Conservation (phyloP, 2,329 filamentous ascomycete genomes). For the Didymellaceae sp. region DNA sequence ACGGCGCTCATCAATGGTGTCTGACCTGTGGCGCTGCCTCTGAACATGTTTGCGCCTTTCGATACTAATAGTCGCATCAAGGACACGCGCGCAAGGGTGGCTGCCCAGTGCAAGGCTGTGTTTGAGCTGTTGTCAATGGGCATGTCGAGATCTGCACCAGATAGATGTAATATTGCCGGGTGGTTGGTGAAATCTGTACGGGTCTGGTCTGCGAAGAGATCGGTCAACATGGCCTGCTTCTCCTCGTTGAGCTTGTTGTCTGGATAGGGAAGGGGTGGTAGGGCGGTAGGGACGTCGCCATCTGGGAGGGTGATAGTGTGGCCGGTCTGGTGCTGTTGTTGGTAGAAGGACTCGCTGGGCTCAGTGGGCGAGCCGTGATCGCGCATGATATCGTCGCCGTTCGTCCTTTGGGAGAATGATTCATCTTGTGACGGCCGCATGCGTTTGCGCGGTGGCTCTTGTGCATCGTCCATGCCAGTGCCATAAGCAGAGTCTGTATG, state of each 20-base stretch:
- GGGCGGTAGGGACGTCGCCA: conserved; percentile 63
- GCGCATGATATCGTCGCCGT: conserved; percentile 64
- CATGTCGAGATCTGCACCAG: conserved; percentile 83
- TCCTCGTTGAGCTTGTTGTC: conserved; percentile 71
- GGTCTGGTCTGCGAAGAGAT: conserved; percentile 63
- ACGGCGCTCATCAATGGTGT: conserved; percentile 93
- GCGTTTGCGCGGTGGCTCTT: conserved; percentile 84
- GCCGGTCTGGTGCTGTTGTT: conserved; percentile 51
- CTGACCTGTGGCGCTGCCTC: conserved; percentile 88
- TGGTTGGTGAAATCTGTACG: conserved; percentile 75
- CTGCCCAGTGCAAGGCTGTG: conserved; percentile 94
- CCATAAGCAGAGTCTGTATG: conserved; percentile 71
- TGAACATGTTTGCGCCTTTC: conserved; percentile 83
- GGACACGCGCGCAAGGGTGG: conserved; percentile 84
- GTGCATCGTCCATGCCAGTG: conserved; percentile 61
- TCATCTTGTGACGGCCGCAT: conserved; percentile 58
- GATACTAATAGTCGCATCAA: conserved; percentile 81
- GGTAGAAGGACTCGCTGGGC: conserved; percentile 75
- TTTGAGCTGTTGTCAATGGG: conserved; percentile 89
- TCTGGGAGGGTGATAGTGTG: conserved; percentile 55
- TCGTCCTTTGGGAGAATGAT: conserved; percentile 46
- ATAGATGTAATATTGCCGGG: conserved; percentile 77
- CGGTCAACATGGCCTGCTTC: conserved; percentile 84
- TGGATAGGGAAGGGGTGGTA: conserved; percentile 69
- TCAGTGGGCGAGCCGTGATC: conserved; percentile 73